Conservation (phyloP, 129 eudicot genomes). For the Saussurea involucrata region DNA sequence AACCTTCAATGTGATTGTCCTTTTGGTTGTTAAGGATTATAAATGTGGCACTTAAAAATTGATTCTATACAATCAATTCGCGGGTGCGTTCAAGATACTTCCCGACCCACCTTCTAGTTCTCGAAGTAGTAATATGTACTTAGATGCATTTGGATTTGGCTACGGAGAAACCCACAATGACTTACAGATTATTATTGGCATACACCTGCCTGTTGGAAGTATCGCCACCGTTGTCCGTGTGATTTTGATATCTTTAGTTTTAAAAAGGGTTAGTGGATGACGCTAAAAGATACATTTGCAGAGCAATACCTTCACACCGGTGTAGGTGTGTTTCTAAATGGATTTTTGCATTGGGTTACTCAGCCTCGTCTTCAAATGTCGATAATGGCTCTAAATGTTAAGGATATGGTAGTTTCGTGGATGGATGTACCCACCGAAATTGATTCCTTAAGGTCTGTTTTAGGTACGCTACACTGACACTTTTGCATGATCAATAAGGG, state of each 20-base stretch:
- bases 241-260: neutral
- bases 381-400: neutral
- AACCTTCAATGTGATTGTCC: conserved; percentile 3
- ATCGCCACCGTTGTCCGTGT: too few relatives aligned
- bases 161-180: conserved; percentile 4
- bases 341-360: conserved; percentile 19
- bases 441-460: neutral
- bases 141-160: neutral
- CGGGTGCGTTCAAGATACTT: neutral
- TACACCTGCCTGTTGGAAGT: too few relatives aligned
- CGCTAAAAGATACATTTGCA: neutral
- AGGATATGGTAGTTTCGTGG: conserved; percentile 4
- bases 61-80: conserved; percentile 8
- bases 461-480: conserved; percentile 5
- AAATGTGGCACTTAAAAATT: too few relatives aligned
- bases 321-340: conserved; percentile 9
- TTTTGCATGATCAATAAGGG: neutral
- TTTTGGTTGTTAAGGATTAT: too few relatives aligned
- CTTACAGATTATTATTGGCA: neutral
- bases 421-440: neutral
- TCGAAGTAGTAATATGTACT: neutral
- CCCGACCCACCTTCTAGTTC: neutral
- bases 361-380: neutral
- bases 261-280: neutral
- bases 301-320: too few relatives aligned